These are phyloP conservation scores for Cercospora sp. DNA, from an alignment of 2,329 filamentous ascomycete genomes.

Conservation along the genomic window DNA sequence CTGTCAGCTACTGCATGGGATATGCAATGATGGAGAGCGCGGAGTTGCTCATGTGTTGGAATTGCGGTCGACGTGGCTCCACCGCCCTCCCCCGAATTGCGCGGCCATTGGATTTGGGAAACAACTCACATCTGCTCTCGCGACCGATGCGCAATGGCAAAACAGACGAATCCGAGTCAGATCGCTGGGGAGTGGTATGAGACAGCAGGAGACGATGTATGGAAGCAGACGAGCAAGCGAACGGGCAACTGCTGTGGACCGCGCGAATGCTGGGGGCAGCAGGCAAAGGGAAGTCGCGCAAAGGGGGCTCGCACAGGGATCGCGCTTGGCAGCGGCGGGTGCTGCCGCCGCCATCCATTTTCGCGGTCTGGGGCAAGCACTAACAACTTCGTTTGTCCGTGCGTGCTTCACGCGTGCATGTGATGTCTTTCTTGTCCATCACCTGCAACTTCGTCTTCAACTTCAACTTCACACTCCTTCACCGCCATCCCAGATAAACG, in stretches of 20 bases:
- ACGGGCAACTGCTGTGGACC: conserved; percentile 16
- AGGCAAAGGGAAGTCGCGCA: conserved; percentile 20
- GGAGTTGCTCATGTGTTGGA: not conserved
- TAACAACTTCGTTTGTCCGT: conserved; percentile 5
- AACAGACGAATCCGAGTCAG: not conserved
- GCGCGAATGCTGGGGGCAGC: conserved; percentile 22
- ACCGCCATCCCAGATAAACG: not conserved
- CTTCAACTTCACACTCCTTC: not conserved
- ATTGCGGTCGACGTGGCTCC: conserved; percentile 16
- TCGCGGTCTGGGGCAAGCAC: conserved; percentile 1
- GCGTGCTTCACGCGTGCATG: conserved; percentile 4
- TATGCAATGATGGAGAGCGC: not conserved
- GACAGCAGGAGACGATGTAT: conserved; percentile 3
- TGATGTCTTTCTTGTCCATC: conserved; percentile 7
- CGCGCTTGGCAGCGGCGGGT: conserved; percentile 10
- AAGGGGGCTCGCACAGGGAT: conserved; percentile 23
- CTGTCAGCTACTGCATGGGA: not conserved
- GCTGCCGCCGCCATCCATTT: conserved; percentile 8
- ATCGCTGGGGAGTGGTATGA: not conserved
- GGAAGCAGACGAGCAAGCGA: not conserved
- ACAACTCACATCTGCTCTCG: conserved; percentile 18
- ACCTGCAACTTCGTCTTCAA: not conserved
- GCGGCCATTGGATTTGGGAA: conserved; percentile 2
- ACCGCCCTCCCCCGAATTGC: conserved; percentile 10
- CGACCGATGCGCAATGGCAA: not conserved